Evolutionary conservation across 2,329 filamentous ascomycete genomes (phyloP), one percentile per base, ranked within the genome.

Genomic region (Grosmannia huntii): DNA sequence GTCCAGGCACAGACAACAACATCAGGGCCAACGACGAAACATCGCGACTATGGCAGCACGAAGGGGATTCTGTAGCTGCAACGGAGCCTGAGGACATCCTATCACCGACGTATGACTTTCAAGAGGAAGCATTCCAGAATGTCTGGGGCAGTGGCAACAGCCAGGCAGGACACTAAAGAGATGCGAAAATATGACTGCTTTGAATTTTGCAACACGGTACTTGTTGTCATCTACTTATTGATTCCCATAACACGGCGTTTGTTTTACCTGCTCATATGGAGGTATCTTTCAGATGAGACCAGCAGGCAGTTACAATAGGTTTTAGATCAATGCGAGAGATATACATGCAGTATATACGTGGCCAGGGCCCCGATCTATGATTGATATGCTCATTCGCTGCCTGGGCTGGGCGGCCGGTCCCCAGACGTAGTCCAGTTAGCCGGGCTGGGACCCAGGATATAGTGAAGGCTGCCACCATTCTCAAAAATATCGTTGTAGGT

Each of bases 401-500:
- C 9, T 44, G 51, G 57, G 31, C 57, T 58, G 23, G 84, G 84
- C 14, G 83, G 84, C 56, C 75, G 62, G n/a, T 74, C 71, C 0
- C 82, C 83, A 1, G 76, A 81, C 5, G 77, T 76, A 7, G 56
- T 56, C 84, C 84, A 87, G 59, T 75, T 68, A 19, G 65, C 70
- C 6, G 78, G 74, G 41, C 74, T 68, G 1, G 66, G 53, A 0
- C 84, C 85, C n/a, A 88, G 71, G 21, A 81, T 76, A 66, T 86
- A 86, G 48, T 87, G 81, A 63, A 88, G 67, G 1, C 72, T 81
- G 0, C 83, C 85, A 10, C 83, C 84, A 4, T 79, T 66, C 2
- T 76, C 79, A 67, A 89, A 88, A 27, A 89, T 69, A 63, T 87
- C 83, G 19, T 80, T 70, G 81, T 82, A 88, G 23, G 74, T 75